Evolutionary conservation across 169 alveolate genomes (phyloP).

Genomic region (Perkinsus olseni): DNA sequence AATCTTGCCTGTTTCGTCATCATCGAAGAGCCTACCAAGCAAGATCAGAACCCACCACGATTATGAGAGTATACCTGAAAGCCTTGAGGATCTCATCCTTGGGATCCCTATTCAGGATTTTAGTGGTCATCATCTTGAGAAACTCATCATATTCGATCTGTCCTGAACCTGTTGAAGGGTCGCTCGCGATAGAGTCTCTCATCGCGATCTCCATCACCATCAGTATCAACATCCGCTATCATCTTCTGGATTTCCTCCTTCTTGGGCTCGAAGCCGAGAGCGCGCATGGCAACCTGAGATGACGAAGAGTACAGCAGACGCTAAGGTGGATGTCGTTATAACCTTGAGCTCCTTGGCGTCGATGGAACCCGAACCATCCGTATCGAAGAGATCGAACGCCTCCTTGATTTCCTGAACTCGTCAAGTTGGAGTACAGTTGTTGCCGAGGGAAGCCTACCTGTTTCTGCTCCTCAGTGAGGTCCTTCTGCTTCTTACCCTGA

Average conservation of each 20-base stretch:
- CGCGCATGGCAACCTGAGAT: conserved; percentile 84
- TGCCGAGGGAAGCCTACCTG: conserved; percentile 3
- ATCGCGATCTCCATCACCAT: conserved; percentile 9
- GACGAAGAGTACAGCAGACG: neutral
- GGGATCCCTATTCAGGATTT: conserved; percentile 66
- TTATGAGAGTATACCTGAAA: conserved; percentile 30
- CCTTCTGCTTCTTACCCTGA: conserved; percentile 18
- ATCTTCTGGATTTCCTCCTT: conserved; percentile 74
- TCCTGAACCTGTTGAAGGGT: neutral
- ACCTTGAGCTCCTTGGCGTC: conserved; percentile 86
- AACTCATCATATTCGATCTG: conserved; percentile 22
- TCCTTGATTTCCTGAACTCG: conserved; percentile 74
- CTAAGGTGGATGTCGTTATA: neutral
- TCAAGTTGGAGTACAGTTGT: neutral
- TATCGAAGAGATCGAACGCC: conserved; percentile 92
- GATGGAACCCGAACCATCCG: conserved; percentile 70
- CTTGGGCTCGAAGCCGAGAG: conserved; percentile 94
- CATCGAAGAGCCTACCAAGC: conserved; percentile 79
- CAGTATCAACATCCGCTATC: conserved; percentile 41
- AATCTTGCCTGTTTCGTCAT: conserved; percentile 83
- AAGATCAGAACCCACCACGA: conserved; percentile 24
- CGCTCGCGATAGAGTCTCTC: too few relatives aligned
- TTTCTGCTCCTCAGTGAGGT: conserved; percentile 80
- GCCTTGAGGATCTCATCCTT: conserved; percentile 81
- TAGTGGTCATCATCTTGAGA: conserved; percentile 19